Base-by-base conservation (phyloP, 805 yeast genomes). In the Barnettozyma botsteinii region DNA sequence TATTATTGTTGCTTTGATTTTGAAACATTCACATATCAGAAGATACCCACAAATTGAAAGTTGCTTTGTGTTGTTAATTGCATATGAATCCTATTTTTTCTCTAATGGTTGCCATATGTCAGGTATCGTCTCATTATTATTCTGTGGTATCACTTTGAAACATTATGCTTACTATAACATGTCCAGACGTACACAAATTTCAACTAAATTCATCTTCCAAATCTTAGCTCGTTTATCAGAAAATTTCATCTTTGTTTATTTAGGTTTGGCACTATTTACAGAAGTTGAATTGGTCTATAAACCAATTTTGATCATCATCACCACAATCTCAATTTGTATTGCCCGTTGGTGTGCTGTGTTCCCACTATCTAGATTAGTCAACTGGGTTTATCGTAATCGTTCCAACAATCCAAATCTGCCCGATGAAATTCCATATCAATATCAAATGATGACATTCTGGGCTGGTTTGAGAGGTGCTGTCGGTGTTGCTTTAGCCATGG, bases 61-160 rank as follows among this genome's bases (percentile, higher is more conserved):
- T 22, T 94, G 98, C 61, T 60, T 93, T 40, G 95, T 93, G 22
- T 65, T 93, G 33, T 65, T 93, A 50, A 80, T 89, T 59, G 97
- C 98, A 14, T 93, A 93, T 60, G 96, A 88, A 54, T 87, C 97
- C 0, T 93, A 93, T 62, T 93, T 93, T 69, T 93, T 93, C 63
- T 89, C 98, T 31, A 93, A 93, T 57, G 99, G 98, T 36, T 94
- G 98, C 54, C 98, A 94, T 60, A 93, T 93, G 98, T 89, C 98
- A 6, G 99, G 99, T 33, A 91, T 91, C 49, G 98, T 91, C 7
- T 88, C 97, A 2, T 69, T 93, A 49, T 66, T 93, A 49, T 93
- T 93, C 66, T 91, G 97, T 60, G 98, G 99, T 40, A 93, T 93
- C 47, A 91, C 98, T 2, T 67, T 93, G 60, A 93, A 91, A 61